Evolutionary conservation across 495 filamentous ascomycete genomes (phyloP), one percentile per base, ranked within the genome.

Genomic region (Podospora sp.): DNA sequence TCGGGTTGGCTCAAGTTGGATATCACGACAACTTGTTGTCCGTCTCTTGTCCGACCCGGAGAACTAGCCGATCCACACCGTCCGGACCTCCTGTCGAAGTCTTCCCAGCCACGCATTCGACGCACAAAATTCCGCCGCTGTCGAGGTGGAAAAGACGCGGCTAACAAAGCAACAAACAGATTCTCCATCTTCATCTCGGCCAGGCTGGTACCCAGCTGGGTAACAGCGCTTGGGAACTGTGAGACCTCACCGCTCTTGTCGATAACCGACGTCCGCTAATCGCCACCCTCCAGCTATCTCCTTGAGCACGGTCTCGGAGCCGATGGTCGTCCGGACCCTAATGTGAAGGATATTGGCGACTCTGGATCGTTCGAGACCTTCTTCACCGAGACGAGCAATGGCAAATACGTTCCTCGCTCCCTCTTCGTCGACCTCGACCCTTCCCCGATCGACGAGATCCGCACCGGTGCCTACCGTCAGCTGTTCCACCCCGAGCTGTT

Each of bases 221-320:
- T 75, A 95, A 94, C 84, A 92, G 90, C 77, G 92, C 92, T 67
- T 97, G 93, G 93, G 93, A 97, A 81, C 88, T 97, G 92, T 94
- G 88, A 75, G 91, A 86, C 55, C 71, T 77, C 81, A 83, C 82
- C 82, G 83, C 81, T 60, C 56, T 64, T 70, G n/a, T 59, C 35
- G 25, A 52, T 56, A 11, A n/a, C 25, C 35, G 16, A 50, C 22
- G 29, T 26, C 24, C 20, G 36, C 75, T 73, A 65, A 72, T 62
- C 24, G 35, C 35, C 60, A 24, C 25, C 9, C 53, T 65, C 40
- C 64, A 96, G 92, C 66, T 96, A 97, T 77, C 89, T 94, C 64
- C 88, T 97, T 49, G 93, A 97, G 84, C 93, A 97, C 78, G 93
- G 92, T 67, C 88, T 97, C 73, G 87, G 87, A 75, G 77, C 83